Percentiles rank a stretch among this genome's conserved stretches.
Conservation (phyloP, 306 rosid species). For the Vigna hirtella region DNA sequence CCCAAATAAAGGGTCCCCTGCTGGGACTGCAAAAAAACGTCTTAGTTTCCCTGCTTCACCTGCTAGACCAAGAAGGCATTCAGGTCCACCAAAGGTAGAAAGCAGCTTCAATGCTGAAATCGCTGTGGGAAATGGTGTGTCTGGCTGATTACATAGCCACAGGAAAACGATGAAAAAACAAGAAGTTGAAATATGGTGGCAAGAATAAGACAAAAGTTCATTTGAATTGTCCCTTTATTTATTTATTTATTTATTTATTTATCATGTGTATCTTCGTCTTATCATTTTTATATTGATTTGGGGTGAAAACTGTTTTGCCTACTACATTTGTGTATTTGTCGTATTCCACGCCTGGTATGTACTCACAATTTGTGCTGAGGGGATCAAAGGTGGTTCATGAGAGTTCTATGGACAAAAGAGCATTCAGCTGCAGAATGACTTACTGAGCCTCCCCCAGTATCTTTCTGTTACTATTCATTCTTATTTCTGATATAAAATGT, state of each 20-base stretch:
- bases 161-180: constrained; percentile 37
- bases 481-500: constrained; percentile 39
- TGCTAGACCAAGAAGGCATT: constrained; percentile 74
- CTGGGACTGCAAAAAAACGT: constrained; percentile 73
- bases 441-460: constrained; percentile 23
- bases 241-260: constrained; percentile 35
- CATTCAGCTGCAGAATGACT: constrained; percentile 34
- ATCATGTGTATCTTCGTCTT: constrained; percentile 36
- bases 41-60: constrained; percentile 85
- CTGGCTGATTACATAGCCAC: constrained; percentile 37
- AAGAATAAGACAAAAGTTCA: constrained; percentile 41
- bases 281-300: constrained; percentile 47
- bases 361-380: constrained; percentile 33
- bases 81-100: constrained; percentile 81
- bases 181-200: constrained; percentile 31
- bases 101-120: constrained; percentile 59
- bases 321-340: constrained; percentile 39
- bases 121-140: constrained; percentile 60
- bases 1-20: constrained; percentile 58
- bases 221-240: constrained; percentile 48
- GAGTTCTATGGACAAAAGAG: constrained; percentile 31
- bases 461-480: constrained; percentile 24
- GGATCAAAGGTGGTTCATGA: constrained; percentile 24
- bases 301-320: constrained; percentile 47
- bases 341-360: constrained; percentile 32